phyloP scores from a whole-genome alignment of 202 grass and related monocot species.

The Schoenoplectus tabernaemontani region DNA sequence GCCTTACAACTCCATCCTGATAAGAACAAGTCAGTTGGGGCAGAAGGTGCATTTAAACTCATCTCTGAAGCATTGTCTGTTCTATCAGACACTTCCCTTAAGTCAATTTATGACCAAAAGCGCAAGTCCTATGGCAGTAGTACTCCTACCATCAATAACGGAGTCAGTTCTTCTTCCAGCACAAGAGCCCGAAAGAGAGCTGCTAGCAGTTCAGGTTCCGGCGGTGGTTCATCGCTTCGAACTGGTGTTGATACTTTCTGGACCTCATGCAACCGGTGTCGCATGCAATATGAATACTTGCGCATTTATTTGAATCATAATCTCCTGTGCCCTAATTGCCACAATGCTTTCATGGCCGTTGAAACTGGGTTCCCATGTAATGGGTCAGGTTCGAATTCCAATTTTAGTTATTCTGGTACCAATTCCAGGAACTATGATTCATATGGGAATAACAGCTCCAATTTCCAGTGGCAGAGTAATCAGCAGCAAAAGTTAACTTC shows the following conservation, averaged over 20 bases:
- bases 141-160: constrained; percentile 29
- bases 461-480: constrained; percentile 63
- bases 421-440: constrained; percentile 52
- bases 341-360: constrained; percentile 84
- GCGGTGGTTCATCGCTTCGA: constrained; percentile 31
- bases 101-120: constrained; percentile 65
- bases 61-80: constrained; percentile 87
- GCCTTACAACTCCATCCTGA: constrained; percentile 84
- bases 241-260: constrained; percentile 68
- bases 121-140: constrained; percentile 45
- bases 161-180: constrained; percentile 42
- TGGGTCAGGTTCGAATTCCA: constrained; percentile 42
- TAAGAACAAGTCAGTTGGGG: constrained; percentile 90
- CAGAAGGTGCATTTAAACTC: constrained; percentile 85
- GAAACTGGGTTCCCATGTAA: constrained; percentile 89
- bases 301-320: constrained; percentile 97
- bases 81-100: constrained; percentile 64
- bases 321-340: constrained; percentile 84
- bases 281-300: constrained; percentile 97
- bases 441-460: constrained; percentile 42
- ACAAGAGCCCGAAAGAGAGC: constrained; percentile 53
- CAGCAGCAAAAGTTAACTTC: constrained; percentile 28
- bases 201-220: constrained; percentile 6
- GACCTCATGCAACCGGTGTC: constrained; percentile 89
- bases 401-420: neutral